These are phyloP conservation scores for Citrus australasica DNA, from an alignment of 345 rosid genomes.

Conservation along the genomic window DNA sequence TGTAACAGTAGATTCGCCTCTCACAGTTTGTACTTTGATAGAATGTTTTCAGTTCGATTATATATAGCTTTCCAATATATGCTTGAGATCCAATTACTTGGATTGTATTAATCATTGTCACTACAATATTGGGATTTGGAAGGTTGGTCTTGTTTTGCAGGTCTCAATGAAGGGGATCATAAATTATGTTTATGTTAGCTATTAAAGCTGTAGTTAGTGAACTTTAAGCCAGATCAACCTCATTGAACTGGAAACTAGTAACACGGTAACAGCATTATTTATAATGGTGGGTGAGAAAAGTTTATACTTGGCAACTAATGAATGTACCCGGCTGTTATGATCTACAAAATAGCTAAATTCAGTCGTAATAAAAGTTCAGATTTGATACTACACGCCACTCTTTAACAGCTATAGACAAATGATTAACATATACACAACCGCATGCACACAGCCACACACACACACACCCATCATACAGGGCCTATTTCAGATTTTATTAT, in stretches of 20 bases:
- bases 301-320: not conserved
- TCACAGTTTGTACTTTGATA: too few species aligned
- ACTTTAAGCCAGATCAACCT: not conserved
- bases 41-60: not conserved
- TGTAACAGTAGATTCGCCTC: too few species aligned
- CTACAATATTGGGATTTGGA: not conserved
- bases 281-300: not conserved
- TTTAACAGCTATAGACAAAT: too few species aligned
- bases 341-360: too few species aligned
- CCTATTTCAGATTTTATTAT: not conserved
- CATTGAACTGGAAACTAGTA: not conserved
- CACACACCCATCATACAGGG: not conserved
- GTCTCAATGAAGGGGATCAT: not conserved
- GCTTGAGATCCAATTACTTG: not conserved
- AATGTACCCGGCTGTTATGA: not conserved
- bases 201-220: not conserved
- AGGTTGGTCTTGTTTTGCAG: not conserved
- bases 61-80: not conserved
- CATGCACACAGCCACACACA: too few species aligned
- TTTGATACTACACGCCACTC: too few species aligned
- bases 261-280: not conserved
- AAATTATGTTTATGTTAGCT: not conserved
- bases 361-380: too few species aligned
- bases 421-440: too few species aligned
- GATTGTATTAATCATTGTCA: not conserved